Evolutionary conservation across 2,329 filamentous ascomycete species (phyloP).

Genomic region (Cercospora sojina): DNA sequence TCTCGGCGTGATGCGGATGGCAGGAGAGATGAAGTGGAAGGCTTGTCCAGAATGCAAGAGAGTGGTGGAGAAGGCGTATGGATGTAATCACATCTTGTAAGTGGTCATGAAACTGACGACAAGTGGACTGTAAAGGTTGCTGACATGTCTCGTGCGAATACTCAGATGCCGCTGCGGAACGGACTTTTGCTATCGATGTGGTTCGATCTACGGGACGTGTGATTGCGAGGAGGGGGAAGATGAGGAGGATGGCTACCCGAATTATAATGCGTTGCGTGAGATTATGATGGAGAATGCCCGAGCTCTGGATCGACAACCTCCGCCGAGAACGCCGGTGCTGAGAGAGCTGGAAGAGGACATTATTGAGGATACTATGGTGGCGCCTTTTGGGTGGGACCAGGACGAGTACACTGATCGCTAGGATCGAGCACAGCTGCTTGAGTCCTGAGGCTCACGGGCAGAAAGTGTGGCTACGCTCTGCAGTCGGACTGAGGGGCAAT

Average conservation of each 20-base stretch:
- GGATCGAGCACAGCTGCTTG: not conserved
- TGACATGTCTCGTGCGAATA: not conserved
- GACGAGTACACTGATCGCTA: slow-evolving; percentile 11
- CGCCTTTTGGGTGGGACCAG: slow-evolving; percentile 4
- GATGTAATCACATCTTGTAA: slow-evolving; percentile 22
- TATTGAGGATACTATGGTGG: slow-evolving; percentile 18
- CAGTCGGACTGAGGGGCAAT: not conserved
- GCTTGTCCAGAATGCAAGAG: slow-evolving; percentile 18
- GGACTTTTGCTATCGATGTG: slow-evolving; percentile 21
- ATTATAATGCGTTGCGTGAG: not conserved
- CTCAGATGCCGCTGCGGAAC: slow-evolving; percentile 14
- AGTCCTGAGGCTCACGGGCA: not conserved
- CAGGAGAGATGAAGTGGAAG: slow-evolving; percentile 14
- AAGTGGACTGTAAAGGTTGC: not conserved
- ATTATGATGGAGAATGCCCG: not conserved
- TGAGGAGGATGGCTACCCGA: slow-evolving; percentile 14
- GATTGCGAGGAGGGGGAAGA: slow-evolving; percentile 5
- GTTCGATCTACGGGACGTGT: slow-evolving; percentile 8
- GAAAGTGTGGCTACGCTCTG: not conserved
- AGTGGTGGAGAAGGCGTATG: slow-evolving; percentile 19
- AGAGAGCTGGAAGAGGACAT: slow-evolving; percentile 15
- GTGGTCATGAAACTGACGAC: not conserved
- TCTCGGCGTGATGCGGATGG: slow-evolving; percentile 2
- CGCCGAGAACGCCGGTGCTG: not conserved
- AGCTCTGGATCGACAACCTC: not conserved